These are phyloP conservation scores for Cymbidium sinense DNA, from an alignment of 106 monocot genomes.

Conservation along the genomic window DNA sequence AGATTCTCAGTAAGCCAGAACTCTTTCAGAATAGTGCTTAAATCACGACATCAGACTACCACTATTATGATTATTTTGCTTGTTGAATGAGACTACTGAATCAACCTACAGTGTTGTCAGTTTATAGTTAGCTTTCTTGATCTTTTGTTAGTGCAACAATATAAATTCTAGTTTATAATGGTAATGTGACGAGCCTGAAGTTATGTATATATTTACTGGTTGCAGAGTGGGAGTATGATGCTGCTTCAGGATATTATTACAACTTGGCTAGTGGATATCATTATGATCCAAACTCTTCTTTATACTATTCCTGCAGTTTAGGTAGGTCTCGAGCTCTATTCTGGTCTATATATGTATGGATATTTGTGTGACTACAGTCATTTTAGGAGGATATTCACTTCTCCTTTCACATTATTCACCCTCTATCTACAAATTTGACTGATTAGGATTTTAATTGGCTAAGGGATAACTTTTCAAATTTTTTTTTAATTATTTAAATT, in stretches of 20 bases:
- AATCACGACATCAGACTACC: background rate
- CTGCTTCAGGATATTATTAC: slow-evolving; percentile 75
- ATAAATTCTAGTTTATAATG: background rate
- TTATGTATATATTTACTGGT: background rate
- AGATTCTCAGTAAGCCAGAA: background rate
- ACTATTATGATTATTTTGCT: background rate
- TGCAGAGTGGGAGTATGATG: slow-evolving; percentile 78
- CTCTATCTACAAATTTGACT: background rate
- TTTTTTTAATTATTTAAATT: too few species aligned
- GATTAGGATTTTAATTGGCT: too few species aligned
- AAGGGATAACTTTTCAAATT: too few species aligned
- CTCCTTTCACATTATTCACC: background rate
- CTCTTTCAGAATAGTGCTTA: background rate
- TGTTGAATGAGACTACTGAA: background rate
- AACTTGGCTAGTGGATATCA: slow-evolving; percentile 59
- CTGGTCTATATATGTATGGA: background rate
- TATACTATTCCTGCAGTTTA: slow-evolving; percentile 56
- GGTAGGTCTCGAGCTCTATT: slow-evolving; percentile 23
- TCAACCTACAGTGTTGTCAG: background rate
- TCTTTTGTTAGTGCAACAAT: background rate
- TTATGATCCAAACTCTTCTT: slow-evolving; percentile 56
- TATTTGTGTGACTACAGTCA: background rate
- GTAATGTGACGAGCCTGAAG: background rate
- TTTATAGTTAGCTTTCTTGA: background rate
- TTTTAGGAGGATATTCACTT: background rate